phyloP scores from a whole-genome alignment of 108 stramenopile species.

The Conticribra guillardii region DNA sequence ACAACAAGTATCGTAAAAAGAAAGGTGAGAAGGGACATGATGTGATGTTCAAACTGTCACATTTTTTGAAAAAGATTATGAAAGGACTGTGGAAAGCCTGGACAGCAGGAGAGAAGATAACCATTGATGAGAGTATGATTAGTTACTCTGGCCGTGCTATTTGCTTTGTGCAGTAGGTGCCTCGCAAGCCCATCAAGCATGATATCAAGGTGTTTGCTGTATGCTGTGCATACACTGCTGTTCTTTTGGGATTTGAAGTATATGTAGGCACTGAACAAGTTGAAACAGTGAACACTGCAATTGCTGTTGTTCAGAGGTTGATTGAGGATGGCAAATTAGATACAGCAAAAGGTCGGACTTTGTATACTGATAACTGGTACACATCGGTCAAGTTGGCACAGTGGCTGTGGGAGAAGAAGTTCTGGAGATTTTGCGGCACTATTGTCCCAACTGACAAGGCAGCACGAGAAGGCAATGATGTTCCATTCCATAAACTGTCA shows the following conservation, averaged over 20 bases:
- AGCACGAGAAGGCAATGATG: conserved; percentile 5
- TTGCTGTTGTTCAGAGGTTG: neutral
- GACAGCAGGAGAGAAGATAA: conserved; percentile 8
- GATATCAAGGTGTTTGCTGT: conserved; percentile 22
- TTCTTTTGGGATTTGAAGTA: conserved; percentile 5
- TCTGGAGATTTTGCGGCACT: conserved; percentile 12
- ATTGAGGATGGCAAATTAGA: neutral
- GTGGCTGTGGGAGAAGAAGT: conserved; percentile 17
- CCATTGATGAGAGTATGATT: conserved; percentile 27
- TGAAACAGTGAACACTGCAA: neutral
- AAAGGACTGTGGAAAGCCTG: conserved; percentile 4
- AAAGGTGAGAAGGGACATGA: neutral
- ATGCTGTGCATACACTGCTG: conserved; percentile 16
- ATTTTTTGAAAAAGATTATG: conserved; percentile 7
- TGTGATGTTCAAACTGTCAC: conserved; percentile 7
- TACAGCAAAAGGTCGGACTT: neutral
- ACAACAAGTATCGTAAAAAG: neutral
- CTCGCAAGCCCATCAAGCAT: conserved; percentile 24
- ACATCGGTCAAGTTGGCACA: conserved; percentile 5
- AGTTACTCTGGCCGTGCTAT: conserved; percentile 10
- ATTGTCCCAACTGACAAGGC: conserved; percentile 29
- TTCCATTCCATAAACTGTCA: conserved; percentile 32
- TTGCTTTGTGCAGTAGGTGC: conserved; percentile 18
- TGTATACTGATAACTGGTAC: conserved; percentile 28
- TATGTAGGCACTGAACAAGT: neutral